Base-by-base conservation (phyloP, 2,329 filamentous ascomycete species). In the Dryadomyces quercivorus region DNA sequence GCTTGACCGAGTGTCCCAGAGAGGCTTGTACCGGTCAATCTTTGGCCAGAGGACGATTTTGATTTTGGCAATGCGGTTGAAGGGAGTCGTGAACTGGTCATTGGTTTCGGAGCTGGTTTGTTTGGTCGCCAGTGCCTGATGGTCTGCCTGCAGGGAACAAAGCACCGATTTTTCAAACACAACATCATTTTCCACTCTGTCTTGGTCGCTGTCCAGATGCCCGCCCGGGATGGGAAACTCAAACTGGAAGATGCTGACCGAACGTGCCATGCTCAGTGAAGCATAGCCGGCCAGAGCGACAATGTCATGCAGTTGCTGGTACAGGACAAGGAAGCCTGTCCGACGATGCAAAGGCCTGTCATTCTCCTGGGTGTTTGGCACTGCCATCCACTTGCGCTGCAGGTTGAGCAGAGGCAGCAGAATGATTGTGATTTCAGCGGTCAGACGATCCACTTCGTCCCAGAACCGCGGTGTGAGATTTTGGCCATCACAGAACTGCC, bases 341-440 rank as follows among this genome's bases (percentile, higher is more conserved):
- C 50, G 31, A 42, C 40, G 52, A 12, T 9, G 20, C n/a, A 7
- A 15, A n/a, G 1, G 4, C 2, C 18, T 9, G 36, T 31, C 38
- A 52, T 15, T 5, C 44, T 9, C 40, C 8, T 31, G 26, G 8
- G 26, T 26, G 21, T 34, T 5, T 20, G 31, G 3, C 5, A 15
- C 21, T 21, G 21, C 13, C 40, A 36, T 44, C 21, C 20, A 18
- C 31, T 54, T 16, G 50, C 65, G 63, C 57, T 66, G 60, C 42
- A 68, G 44, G 26, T 62, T 61, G 44, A 70, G 36, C 6, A 72
- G 38, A 1, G 71, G 70, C 22, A 71, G 60, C 42, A 74, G 64
- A 40, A 72, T 58, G 12, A 61, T 55, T 5, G 64, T 59, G 2
- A 66, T 60, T 55, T 66, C 63, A 1, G 64, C 61, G 2, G 70